phyloP scores from a whole-genome alignment of 1,139 yeast genomes.

The Yamadazyma siamensis region DNA sequence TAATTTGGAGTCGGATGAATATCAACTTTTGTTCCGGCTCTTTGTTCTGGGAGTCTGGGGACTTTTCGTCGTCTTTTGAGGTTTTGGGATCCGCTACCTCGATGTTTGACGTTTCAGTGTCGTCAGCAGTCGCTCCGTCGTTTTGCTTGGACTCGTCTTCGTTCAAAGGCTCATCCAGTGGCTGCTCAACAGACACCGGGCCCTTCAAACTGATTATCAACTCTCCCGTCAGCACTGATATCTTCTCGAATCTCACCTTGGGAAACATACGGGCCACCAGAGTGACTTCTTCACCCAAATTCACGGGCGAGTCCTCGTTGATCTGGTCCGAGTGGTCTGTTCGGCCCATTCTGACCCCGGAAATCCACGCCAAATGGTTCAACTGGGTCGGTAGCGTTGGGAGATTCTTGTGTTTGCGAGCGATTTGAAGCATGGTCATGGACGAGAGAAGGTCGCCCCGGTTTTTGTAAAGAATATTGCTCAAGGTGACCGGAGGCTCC shows the following conservation, averaged over 20 bases:
- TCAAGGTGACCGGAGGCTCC: slow-evolving; percentile 39
- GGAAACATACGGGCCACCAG: slow-evolving; percentile 89
- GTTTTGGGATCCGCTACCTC: slow-evolving; percentile 7
- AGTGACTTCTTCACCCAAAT: slow-evolving; percentile 88
- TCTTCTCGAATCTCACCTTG: slow-evolving; percentile 77
- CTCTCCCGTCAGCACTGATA: slow-evolving; percentile 83
- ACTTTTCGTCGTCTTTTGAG: slow-evolving; percentile 3
- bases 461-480: slow-evolving; percentile 28
- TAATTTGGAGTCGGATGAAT: slow-evolving; percentile 65
- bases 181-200: slow-evolving; percentile 44
- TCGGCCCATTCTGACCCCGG: slow-evolving; percentile 81
- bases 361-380: slow-evolving; percentile 86
- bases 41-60: slow-evolving; percentile 2
- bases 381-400: slow-evolving; percentile 28
- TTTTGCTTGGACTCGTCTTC: slow-evolving; percentile 5
- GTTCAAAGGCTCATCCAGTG: slow-evolving; percentile 3
- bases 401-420: slow-evolving; percentile 25
- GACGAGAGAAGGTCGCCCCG: slow-evolving; percentile 38
- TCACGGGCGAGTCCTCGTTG: slow-evolving; percentile 50
- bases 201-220: slow-evolving; percentile 75
- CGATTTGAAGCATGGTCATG: slow-evolving; percentile 30
- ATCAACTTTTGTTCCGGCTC: slow-evolving; percentile 51
- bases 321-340: slow-evolving; percentile 20
- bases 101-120: slow-evolving; percentile 4
- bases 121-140: slow-evolving; percentile 3